Evolutionary conservation across 2,329 filamentous ascomycete species (phyloP).

Genomic region (Colletotrichum higginsianum): DNA sequence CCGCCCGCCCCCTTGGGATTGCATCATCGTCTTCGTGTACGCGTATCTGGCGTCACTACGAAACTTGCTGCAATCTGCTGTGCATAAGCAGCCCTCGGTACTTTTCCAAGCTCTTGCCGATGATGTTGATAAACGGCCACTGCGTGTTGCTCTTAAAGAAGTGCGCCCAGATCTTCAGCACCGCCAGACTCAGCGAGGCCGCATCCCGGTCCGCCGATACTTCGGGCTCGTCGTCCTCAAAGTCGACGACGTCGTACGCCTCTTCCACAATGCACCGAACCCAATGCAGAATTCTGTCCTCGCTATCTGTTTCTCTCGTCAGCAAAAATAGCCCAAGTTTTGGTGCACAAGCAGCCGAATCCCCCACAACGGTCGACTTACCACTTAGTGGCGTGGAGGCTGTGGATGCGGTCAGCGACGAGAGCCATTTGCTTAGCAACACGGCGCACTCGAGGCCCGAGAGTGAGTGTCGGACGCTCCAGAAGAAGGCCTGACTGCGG

Average conservation of each 20-base stretch:
- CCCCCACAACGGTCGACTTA: constrained; percentile 37
- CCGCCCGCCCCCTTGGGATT: background rate
- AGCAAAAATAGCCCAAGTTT: background rate
- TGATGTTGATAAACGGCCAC: constrained; percentile 63
- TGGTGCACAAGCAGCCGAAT: no score
- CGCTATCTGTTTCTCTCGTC: constrained; percentile 50
- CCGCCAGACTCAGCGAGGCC: constrained; percentile 54
- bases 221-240: constrained; percentile 53
- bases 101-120: constrained; percentile 57
- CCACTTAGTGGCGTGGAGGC: constrained; percentile 47
- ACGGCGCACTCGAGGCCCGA: constrained; percentile 69
- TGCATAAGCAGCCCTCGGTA: constrained; percentile 50
- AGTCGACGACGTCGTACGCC: constrained; percentile 56
- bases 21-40: background rate
- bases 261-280: constrained; percentile 62
- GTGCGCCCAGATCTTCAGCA: constrained; percentile 61
- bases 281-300: constrained; percentile 63
- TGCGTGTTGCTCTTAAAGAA: constrained; percentile 64
- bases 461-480: constrained; percentile 70
- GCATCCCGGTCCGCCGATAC: constrained; percentile 46
- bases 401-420: constrained; percentile 46
- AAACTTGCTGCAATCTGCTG: background rate
- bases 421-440: constrained; percentile 66
- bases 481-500: constrained; percentile 69
- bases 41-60: background rate